Base-by-base conservation (phyloP, 179 eudicot genomes). In the Dionaea muscipula region DNA sequence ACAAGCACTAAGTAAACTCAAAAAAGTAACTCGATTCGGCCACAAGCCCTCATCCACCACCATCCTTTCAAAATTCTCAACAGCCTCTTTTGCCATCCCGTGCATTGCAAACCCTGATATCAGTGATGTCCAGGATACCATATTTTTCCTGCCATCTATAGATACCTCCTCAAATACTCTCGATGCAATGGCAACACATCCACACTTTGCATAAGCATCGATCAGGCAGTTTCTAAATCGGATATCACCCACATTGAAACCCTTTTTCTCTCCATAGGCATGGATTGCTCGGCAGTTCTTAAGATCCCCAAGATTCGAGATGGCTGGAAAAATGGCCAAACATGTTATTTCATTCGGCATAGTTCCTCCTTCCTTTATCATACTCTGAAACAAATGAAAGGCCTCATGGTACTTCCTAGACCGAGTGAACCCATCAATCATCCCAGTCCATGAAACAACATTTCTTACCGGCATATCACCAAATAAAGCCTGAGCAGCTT, bases 361-460 rank as follows among this genome's bases (percentile, higher is more conserved):
- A 41, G 74, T 57, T 6, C 68, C 72, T 46, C 56, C 84, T 2
- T 55, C 58, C 41, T 47, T 33, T 4, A 62, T 39, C 85, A 80
- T 80, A 21, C 60, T 54, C 46, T 47, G 71, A 65, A 83, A 81
- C 59, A 85, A 25, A 6, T 27, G 27, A 63, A 76, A 62, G 0
- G 85, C 91, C 38, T 67, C 73, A 3, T 51, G 2, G 44, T 64
- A 68, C 15, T 56, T 63, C 57, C 66, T 69, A 61, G 38, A 27
- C 36, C 81, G 45, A 0, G 77, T 57, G 39, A 75, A 81, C 66
- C 83, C 87, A 62, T 78, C 83, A 18, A 85, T 78, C 47, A 85
- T 56, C 5, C 76, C 79, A 13, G 91, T 83, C 95, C 95, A 86
- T 1, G 91, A 78, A 72, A 85, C 70, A 27, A 80, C 62, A 67